phyloP scores from a whole-genome alignment of 2,329 filamentous ascomycete species.

The Akanthomyces lecanii region DNA sequence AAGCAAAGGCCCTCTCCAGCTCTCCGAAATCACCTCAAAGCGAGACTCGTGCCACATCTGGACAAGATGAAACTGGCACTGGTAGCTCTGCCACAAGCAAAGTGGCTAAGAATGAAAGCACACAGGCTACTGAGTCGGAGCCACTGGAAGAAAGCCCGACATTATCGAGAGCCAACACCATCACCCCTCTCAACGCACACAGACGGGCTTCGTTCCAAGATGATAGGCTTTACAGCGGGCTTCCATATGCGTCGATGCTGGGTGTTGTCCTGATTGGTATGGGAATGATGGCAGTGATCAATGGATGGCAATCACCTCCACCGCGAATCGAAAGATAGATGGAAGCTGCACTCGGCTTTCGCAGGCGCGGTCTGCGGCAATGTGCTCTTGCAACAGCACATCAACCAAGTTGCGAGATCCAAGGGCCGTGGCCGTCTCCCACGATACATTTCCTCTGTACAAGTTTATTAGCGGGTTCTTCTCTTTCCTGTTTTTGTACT shows the following conservation, averaged over 20 bases:
- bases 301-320: slow-evolving; percentile 63
- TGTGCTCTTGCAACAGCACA: slow-evolving; percentile 15
- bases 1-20: slow-evolving; percentile 37
- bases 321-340: slow-evolving; percentile 30
- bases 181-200: slow-evolving; percentile 40
- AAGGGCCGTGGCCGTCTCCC: slow-evolving; percentile 13
- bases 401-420: slow-evolving; percentile 1
- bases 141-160: slow-evolving; percentile 38
- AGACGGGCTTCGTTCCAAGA: slow-evolving; percentile 40
- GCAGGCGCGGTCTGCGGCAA: background rate
- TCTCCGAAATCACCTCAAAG: slow-evolving; percentile 26
- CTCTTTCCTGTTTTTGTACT: slow-evolving; percentile 11
- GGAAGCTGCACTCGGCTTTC: slow-evolving; percentile 12
- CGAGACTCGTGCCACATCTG: slow-evolving; percentile 17
- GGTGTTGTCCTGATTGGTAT: slow-evolving; percentile 78
- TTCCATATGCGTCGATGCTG: slow-evolving; percentile 78
- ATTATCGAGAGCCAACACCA: slow-evolving; percentile 46
- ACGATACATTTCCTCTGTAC: slow-evolving; percentile 13
- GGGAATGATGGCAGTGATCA: slow-evolving; percentile 81
- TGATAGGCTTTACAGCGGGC: slow-evolving; percentile 45
- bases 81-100: background rate
- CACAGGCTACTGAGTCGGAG: slow-evolving; percentile 24
- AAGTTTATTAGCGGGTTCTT: slow-evolving; percentile 15
- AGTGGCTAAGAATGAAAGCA: background rate
- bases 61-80: slow-evolving; percentile 9